phyloP scores from a whole-genome alignment of 2,329 filamentous ascomycete genomes.

The Bimuria novae-zelandiae region DNA sequence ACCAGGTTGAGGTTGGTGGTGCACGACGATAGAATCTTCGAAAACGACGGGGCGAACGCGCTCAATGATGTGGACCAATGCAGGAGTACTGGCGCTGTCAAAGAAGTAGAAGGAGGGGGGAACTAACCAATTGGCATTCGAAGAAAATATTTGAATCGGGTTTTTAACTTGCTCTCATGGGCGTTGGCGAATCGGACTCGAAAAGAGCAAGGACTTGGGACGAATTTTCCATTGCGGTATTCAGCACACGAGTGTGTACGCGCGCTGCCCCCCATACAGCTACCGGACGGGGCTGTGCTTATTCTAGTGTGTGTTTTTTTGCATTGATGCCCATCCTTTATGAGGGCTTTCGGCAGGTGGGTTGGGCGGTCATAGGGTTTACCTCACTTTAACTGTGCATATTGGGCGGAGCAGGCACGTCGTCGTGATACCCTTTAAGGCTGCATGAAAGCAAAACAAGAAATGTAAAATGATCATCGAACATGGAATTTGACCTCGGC shows the following conservation, averaged over 20 bases:
- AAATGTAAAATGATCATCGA: conserved; percentile 10
- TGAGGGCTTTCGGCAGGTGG: background rate
- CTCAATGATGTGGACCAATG: background rate
- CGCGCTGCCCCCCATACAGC: background rate
- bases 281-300: background rate
- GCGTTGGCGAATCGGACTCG: conserved; percentile 4
- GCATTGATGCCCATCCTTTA: conserved; percentile 11
- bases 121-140: background rate
- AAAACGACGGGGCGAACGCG: background rate
- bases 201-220: conserved; percentile 6
- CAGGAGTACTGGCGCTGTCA: background rate
- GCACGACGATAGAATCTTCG: conserved; percentile 35
- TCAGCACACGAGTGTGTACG: background rate
- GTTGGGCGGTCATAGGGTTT: conserved; percentile 1
- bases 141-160: conserved; percentile 7
- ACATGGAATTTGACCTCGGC: too few species aligned
- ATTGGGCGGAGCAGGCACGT: conserved; percentile 15
- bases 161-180: background rate
- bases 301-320: conserved; percentile 3
- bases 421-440: conserved; percentile 17
- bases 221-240: conserved; percentile 1
- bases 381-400: conserved; percentile 13
- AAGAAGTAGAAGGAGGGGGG: background rate
- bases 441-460: conserved; percentile 13
- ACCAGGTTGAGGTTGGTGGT: conserved; percentile 43